These are phyloP conservation scores for Arthrobotrys pseudoclavata DNA, from an alignment of 2,329 filamentous ascomycete species.

Conservation along the genomic window DNA sequence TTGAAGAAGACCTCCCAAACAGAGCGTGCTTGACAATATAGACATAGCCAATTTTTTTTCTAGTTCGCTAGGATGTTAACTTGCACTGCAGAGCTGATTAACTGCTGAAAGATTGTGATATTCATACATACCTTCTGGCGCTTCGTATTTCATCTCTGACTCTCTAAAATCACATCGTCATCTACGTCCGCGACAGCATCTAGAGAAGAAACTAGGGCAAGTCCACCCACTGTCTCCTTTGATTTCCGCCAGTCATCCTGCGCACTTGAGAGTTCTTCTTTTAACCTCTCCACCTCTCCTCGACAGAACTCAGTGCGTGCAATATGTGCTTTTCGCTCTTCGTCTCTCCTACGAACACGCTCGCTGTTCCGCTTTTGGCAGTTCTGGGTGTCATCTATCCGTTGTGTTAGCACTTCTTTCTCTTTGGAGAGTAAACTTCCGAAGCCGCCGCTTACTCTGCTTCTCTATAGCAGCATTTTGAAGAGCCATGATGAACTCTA, in stretches of 20 bases:
- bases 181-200: neutral
- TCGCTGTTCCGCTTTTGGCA: conserved; percentile 24
- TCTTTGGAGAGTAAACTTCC: neutral
- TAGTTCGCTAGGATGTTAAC: neutral
- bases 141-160: neutral
- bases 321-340: conserved; percentile 30
- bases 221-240: neutral
- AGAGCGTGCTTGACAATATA: neutral
- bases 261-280: neutral
- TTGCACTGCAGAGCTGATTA: neutral
- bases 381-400: conserved; percentile 21
- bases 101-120: neutral
- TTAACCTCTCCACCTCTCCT: conserved; percentile 10
- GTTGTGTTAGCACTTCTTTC: neutral
- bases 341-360: conserved; percentile 11
- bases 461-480: conserved; percentile 34
- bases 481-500: conserved; percentile 44
- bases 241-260: neutral
- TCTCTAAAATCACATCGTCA: neutral
- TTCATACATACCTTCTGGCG: neutral
- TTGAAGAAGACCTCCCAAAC: conserved; percentile 16
- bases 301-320: conserved; percentile 14
- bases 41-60: neutral
- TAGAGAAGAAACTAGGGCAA: neutral
- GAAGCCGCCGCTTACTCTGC: conserved; percentile 6